Evolutionary conservation across 2,329 filamentous ascomycete species (phyloP).

Genomic region (Furcasterigmium sp.): DNA sequence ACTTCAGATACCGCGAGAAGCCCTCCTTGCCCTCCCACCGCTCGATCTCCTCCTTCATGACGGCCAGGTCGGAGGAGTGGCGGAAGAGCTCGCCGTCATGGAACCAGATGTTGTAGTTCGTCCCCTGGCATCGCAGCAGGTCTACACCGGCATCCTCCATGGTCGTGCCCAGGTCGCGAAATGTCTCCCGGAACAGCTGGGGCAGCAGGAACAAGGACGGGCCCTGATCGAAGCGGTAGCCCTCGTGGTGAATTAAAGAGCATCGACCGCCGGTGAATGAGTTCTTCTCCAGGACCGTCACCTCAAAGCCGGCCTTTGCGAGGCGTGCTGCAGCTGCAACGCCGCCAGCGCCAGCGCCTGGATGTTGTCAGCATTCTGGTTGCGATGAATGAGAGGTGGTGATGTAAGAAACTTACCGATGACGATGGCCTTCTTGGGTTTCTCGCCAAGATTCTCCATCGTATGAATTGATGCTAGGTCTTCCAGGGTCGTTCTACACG

Average conservation of each 20-base stretch:
- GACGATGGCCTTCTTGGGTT: conserved; percentile 20
- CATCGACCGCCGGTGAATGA: conserved; percentile 67
- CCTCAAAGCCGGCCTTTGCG: conserved; percentile 62
- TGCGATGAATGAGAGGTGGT: no score
- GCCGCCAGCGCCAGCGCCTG: conserved; percentile 66
- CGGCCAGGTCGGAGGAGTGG: conserved; percentile 61
- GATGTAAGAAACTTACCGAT: conserved; percentile 18
- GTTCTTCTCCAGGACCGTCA: conserved; percentile 79
- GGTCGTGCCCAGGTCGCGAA: conserved; percentile 62
- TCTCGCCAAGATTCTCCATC: conserved; percentile 17
- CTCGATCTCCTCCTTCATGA: conserved; percentile 68
- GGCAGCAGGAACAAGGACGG: conserved; percentile 70
- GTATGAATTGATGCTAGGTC: not conserved
- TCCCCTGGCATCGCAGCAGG: conserved; percentile 61
- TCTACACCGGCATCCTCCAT: conserved; percentile 61
- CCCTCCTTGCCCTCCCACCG: conserved; percentile 68
- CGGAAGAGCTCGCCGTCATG: conserved; percentile 59
- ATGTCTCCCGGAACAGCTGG: conserved; percentile 64
- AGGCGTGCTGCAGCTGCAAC: conserved; percentile 68
- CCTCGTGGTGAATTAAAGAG: conserved; percentile 55
- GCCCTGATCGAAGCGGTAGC: conserved; percentile 71
- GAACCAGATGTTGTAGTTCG: conserved; percentile 73
- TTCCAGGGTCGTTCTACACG: no score
- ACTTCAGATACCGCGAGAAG: conserved; percentile 63
- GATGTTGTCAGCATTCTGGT: conserved; percentile 5